These are phyloP conservation scores for Besnoitia besnoiti DNA, from an alignment of 169 alveolate species.

Conservation along the genomic window DNA sequence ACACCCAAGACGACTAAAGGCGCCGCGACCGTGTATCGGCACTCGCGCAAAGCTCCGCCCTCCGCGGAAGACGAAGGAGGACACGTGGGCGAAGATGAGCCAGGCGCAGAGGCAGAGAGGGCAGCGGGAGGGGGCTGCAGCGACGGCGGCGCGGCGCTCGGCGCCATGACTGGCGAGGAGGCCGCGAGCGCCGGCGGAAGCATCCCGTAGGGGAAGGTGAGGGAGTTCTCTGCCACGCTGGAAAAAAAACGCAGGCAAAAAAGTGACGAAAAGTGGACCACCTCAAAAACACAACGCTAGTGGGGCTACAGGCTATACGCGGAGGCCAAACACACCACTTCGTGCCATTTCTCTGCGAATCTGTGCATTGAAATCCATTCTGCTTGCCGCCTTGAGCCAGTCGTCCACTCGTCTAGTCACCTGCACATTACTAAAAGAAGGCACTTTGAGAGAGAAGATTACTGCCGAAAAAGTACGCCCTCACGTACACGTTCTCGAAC, in stretches of 20 bases:
- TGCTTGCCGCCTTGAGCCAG: no score
- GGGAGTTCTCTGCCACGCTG: background rate
- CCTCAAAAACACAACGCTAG: no score
- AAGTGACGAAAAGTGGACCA: no score
- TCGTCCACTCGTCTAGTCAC: no score
- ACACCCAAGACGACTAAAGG: background rate
- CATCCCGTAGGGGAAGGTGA: background rate
- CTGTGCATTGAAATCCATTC: no score
- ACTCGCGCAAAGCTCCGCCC: background rate
- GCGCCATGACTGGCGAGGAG: background rate
- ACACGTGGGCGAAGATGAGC: background rate
- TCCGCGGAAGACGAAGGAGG: background rate
- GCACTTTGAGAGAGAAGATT: no score
- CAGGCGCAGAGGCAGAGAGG: background rate
- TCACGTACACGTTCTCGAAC: no score
- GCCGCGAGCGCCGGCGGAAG: background rate
- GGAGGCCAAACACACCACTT: no score
- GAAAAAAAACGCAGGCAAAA: background rate
- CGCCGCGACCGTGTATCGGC: conserved; percentile 24
- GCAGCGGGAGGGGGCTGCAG: background rate
- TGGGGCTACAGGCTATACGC: no score
- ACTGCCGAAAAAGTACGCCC: no score
- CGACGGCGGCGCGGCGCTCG: background rate
- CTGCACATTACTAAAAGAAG: no score
- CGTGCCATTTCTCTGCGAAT: no score